Evolutionary conservation across 345 rosid genomes (phyloP).

Genomic region (Salix brachista): DNA sequence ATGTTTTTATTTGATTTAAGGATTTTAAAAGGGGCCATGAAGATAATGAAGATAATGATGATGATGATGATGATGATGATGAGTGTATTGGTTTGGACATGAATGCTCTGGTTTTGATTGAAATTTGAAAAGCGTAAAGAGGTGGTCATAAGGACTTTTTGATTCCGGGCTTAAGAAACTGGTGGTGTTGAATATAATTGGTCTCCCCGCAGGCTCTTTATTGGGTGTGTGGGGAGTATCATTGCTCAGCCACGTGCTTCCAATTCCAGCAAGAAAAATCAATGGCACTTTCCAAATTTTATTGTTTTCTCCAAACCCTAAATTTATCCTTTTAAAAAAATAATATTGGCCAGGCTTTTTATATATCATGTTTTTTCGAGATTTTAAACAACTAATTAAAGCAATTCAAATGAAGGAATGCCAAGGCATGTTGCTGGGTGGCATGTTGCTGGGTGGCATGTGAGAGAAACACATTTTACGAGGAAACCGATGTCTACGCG

Average conservation of each 20-base stretch:
- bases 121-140: background rate
- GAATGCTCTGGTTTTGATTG: background rate
- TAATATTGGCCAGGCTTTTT: background rate
- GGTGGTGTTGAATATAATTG: background rate
- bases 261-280: slow-evolving; percentile 23
- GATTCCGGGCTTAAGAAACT: background rate
- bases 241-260: slow-evolving; percentile 39
- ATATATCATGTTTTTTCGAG: background rate
- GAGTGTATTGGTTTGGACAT: background rate
- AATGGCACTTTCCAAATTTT: slow-evolving; percentile 25
- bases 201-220: background rate
- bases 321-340: background rate
- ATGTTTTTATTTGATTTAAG: too few species aligned
- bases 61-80: background rate
- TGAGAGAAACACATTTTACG: slow-evolving; percentile 10
- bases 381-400: background rate
- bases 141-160: background rate
- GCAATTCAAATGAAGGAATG: slow-evolving; percentile 1
- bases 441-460: slow-evolving; percentile 36
- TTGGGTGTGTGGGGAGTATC: slow-evolving; percentile 8
- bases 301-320: background rate
- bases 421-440: slow-evolving; percentile 18
- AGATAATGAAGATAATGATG: background rate
- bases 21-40: background rate
- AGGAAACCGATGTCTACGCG: too few species aligned